Evolutionary conservation across 2,329 filamentous ascomycete species (phyloP).

Genomic region (Cryphonectria carpinicola): DNA sequence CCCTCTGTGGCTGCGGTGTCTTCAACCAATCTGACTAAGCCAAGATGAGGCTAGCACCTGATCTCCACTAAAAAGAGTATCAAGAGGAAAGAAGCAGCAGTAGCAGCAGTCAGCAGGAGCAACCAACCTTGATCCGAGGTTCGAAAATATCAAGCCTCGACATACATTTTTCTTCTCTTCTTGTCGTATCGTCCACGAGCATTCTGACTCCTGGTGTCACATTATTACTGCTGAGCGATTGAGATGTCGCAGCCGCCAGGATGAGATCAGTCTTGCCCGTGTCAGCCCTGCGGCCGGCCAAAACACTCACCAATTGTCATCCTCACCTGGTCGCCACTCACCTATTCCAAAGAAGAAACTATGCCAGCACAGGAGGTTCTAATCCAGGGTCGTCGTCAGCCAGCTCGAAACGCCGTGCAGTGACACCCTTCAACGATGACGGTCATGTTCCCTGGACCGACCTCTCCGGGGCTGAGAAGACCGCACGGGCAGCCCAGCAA

Average conservation of each 20-base stretch:
- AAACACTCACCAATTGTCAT: constrained; percentile 29
- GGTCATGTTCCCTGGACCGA: constrained; percentile 81
- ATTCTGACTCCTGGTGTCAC: neutral
- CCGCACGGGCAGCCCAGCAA: constrained; percentile 84
- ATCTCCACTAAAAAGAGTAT: neutral
- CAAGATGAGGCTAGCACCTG: neutral
- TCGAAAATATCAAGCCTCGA: neutral
- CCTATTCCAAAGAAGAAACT: constrained; percentile 53
- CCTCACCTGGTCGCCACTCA: constrained; percentile 41
- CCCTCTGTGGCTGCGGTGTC: constrained; percentile 6
- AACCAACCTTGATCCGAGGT: neutral
- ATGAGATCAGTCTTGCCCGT: constrained; percentile 27
- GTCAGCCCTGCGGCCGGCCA: constrained; percentile 28
- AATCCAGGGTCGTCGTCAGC: constrained; percentile 40
- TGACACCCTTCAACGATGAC: constrained; percentile 86
- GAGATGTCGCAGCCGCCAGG: constrained; percentile 27
- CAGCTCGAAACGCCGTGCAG: constrained; percentile 63
- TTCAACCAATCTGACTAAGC: constrained; percentile 12
- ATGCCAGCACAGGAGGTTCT: constrained; percentile 52
- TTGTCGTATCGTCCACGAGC: neutral
- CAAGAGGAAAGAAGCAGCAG: neutral
- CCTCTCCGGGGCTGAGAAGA: constrained; percentile 77
- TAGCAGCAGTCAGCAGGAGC: neutral
- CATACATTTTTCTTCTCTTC: neutral
- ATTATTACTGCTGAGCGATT: constrained; percentile 22